A percentile compares a stretch with the other conserved stretches of the same genome.
Conservation (phyloP, 805 yeast genomes). For the Candida ortonii region DNA sequence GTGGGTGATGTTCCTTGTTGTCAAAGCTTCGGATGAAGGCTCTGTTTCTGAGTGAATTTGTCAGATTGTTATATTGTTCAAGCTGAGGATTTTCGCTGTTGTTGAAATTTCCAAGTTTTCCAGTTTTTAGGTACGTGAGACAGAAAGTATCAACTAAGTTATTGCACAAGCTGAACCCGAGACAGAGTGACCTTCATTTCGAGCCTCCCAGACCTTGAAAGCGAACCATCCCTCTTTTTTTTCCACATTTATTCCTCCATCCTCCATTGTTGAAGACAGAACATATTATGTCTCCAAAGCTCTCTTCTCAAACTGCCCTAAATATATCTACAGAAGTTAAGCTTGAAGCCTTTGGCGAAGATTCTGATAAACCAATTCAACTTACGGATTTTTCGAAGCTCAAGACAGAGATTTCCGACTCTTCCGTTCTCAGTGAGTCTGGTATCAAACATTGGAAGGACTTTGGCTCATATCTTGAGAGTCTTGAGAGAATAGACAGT, state of each 20-base stretch:
- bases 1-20: too few relatives aligned
- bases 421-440: conserved; percentile 18
- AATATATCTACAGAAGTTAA: conserved; percentile 24
- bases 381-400: conserved; percentile 10
- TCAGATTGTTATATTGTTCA: too few relatives aligned
- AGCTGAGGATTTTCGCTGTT: too few relatives aligned
- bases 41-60: too few relatives aligned
- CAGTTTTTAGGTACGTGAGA: too few relatives aligned
- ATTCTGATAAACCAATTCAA: conserved; percentile 23
- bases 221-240: not conserved
- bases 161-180: too few relatives aligned
- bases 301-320: conserved; percentile 10
- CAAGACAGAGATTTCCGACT: conserved; percentile 8
- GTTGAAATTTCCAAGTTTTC: too few relatives aligned
- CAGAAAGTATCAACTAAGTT: too few relatives aligned
- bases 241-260: not conserved
- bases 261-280: too few relatives aligned
- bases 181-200: too few relatives aligned
- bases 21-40: too few relatives aligned
- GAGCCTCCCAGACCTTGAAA: too few relatives aligned
- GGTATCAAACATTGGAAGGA: conserved; percentile 37
- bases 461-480: conserved; percentile 33
- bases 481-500: conserved; percentile 21
- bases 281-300: conserved; percentile 17
- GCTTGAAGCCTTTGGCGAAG: conserved; percentile 25